Conservation (phyloP, 2,329 filamentous ascomycete genomes). For the Periconia macrospinosa region DNA sequence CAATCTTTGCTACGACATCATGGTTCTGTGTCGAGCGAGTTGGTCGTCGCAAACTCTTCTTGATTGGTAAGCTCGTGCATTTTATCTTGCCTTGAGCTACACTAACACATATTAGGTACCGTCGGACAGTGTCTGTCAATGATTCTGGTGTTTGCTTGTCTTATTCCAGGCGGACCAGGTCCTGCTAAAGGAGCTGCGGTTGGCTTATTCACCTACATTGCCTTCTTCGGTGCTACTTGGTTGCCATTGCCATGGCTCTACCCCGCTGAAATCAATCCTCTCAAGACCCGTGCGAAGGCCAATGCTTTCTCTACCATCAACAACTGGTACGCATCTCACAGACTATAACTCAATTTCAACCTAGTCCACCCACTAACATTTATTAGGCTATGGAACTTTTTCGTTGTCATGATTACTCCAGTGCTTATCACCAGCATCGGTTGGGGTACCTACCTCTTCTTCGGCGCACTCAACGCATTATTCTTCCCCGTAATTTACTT, state of each 20-base stretch:
- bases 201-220: constrained; percentile 70
- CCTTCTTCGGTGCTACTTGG: constrained; percentile 68
- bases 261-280: constrained; percentile 56
- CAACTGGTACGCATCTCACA: constrained; percentile 48
- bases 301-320: constrained; percentile 57
- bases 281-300: constrained; percentile 59
- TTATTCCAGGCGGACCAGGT: constrained; percentile 39
- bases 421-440: constrained; percentile 41
- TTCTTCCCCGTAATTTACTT: constrained; percentile 58
- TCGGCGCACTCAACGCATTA: constrained; percentile 55
- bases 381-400: constrained; percentile 50
- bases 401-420: constrained; percentile 47
- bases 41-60: constrained; percentile 49
- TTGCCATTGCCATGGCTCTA: constrained; percentile 65
- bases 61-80: constrained; percentile 30
- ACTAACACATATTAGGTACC: constrained; percentile 15
- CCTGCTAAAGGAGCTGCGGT: constrained; percentile 57
- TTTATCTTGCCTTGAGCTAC: background rate
- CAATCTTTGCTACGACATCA: constrained; percentile 59
- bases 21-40: constrained; percentile 68
- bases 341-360: no score
- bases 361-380: no score
- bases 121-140: constrained; percentile 56
- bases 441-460: constrained; percentile 51
- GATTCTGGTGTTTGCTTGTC: constrained; percentile 44